Evolutionary conservation across 768 basidiomycete genomes (phyloP), one percentile per base, ranked within the genome.

Genomic region (Boletellus ananiceps): DNA sequence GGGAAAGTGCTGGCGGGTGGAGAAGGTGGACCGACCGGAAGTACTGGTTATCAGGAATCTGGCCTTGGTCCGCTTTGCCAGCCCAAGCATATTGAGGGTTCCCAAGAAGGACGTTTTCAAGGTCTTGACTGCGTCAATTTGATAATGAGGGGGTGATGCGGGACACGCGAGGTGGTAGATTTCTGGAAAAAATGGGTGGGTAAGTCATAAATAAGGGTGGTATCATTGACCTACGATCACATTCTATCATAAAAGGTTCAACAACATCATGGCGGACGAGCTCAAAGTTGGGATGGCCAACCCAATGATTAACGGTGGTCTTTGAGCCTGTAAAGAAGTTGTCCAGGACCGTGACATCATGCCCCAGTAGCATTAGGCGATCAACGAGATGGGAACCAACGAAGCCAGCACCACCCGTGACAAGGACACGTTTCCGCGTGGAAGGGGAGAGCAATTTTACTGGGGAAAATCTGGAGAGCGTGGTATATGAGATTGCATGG

Each of bases 111-210:
- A 95, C 0, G 96, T 98, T 70, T 97, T 98, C 71, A 98, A 81
- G 21, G 96, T 99, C 72, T 99, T 98, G 54, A 99, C 86, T 9
- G 93, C 86, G 71, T 99, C 95, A 70, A 88, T 93, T 66, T 99
- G 96, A 69, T 99, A 98, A 67, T 96, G 93, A 48, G 92, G 93
- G 40, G 93, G 93, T 1, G 93, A 97, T 18, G 93, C 95, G 16
- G 95, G 95, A 68, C 95, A 99, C 2, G 96, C 96, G 39, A 99
- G 81, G 68, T 99, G 95, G 69, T 98, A 99, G 56, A 99, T 97
- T 73, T 98, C 91, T 92, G 57, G 27, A 11, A 12, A 33, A 21
- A 14, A 32, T 4, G 14, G 51, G 37, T 49, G 41, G 46, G 29
- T 14, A 9, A 7, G 15, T 19, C 31, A 33, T 16, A n/a, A 14